Percentiles rank a stretch among this genome's conserved stretches.
phyloP scores from a whole-genome alignment of 179 eudicot genomes.

The Beta macrorhiza region DNA sequence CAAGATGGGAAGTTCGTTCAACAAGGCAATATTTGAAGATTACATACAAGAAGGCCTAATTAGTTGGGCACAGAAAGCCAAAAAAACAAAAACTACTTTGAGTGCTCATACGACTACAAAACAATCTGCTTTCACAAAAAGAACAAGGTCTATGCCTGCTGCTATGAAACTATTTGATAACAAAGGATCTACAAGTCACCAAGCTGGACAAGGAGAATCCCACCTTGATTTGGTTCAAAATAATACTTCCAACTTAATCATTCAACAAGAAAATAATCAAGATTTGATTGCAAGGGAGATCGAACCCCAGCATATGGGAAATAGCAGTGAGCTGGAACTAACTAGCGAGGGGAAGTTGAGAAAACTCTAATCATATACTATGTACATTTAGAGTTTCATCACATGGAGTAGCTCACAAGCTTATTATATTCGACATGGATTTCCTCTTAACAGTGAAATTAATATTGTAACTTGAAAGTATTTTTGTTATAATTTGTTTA shows the following conservation, averaged over 20 bases:
- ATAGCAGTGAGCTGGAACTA: background rate
- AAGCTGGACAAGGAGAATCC: too few relatives aligned
- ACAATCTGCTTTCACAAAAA: conserved; percentile 1
- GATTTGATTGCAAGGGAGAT: conserved; percentile 10
- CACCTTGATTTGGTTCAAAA: too few relatives aligned
- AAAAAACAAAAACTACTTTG: background rate
- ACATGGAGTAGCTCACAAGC: too few relatives aligned
- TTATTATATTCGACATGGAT: too few relatives aligned
- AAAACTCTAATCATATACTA: background rate
- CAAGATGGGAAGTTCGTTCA: conserved; percentile 39
- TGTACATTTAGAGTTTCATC: too few relatives aligned
- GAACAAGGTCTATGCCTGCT: conserved; percentile 32
- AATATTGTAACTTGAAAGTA: too few relatives aligned
- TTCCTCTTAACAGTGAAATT: too few relatives aligned
- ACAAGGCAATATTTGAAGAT: conserved; percentile 37
- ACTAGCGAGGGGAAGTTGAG: background rate
- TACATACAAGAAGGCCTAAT: conserved; percentile 32
- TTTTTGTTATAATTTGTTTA: too few relatives aligned
- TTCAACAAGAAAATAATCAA: background rate
- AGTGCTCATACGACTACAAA: background rate
- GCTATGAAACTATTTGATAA: conserved; percentile 1
- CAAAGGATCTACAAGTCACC: background rate
- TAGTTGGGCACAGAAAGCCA: conserved; percentile 35
- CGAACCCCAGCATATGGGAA: background rate
- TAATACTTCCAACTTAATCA: too few relatives aligned